Percentiles rank a stretch among this genome's conserved stretches.
Conservation (phyloP, 768 basidiomycete species). For the Lactifluus subvellereus region DNA sequence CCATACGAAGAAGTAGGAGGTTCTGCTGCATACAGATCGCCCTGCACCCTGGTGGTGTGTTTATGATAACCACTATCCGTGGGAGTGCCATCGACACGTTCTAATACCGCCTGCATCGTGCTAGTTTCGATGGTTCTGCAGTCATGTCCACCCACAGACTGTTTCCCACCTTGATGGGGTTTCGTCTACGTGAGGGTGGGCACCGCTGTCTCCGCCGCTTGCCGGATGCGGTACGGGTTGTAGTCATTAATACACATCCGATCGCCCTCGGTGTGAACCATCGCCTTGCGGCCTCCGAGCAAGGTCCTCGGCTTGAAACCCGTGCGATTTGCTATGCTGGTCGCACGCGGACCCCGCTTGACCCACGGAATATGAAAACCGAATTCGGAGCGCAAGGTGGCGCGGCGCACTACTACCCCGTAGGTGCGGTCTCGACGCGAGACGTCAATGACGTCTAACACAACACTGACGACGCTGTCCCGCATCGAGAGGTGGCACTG, state of each 20-base stretch:
- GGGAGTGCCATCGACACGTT: neutral
- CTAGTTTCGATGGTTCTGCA: neutral
- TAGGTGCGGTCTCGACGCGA: neutral
- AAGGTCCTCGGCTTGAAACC: neutral
- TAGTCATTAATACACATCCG: constrained; percentile 6
- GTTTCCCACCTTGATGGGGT: neutral
- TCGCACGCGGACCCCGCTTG: constrained; percentile 1
- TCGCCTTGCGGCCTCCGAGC: neutral
- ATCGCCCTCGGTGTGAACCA: neutral
- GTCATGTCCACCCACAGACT: neutral
- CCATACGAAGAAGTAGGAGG: neutral
- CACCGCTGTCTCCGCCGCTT: neutral
- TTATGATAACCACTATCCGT: neutral
- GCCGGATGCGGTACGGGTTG: constrained; percentile 2
- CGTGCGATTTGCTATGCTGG: neutral
- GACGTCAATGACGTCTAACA: too few species aligned
- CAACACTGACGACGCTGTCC: neutral
- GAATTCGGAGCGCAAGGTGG: neutral
- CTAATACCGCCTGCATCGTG: neutral
- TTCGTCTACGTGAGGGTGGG: too few species aligned
- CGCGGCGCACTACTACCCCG: neutral
- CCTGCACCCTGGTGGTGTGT: neutral
- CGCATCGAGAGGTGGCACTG: too few species aligned
- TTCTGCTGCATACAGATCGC: constrained; percentile 8
- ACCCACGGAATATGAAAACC: neutral